phyloP scores from a whole-genome alignment of 495 filamentous ascomycete species.

The Oleoguttula mirabilis region DNA sequence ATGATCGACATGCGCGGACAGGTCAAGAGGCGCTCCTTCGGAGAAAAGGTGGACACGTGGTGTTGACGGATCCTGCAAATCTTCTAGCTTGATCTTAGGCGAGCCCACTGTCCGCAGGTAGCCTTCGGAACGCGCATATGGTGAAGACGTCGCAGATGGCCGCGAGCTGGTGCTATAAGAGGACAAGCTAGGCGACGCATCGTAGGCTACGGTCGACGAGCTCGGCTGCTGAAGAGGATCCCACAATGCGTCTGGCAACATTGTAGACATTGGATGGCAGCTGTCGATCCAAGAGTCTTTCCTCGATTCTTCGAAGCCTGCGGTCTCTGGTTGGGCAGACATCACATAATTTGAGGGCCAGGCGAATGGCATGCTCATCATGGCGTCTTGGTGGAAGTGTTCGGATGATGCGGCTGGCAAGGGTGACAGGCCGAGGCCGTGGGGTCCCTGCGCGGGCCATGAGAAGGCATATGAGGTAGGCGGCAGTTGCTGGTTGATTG shows the following conservation, averaged over 20 bases:
- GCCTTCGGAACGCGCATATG: conserved; percentile 4
- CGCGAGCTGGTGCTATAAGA: conserved; percentile 4
- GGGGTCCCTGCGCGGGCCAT: not conserved
- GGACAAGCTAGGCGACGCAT: conserved; percentile 7
- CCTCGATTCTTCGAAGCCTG: not conserved
- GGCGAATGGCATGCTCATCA: not conserved
- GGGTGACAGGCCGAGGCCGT: not conserved
- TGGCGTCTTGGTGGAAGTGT: not conserved
- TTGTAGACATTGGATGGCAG: not conserved
- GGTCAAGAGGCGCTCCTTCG: not conserved
- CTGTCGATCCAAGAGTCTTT: not conserved
- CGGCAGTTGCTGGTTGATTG: too few relatives aligned
- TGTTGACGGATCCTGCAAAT: not conserved
- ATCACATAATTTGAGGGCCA: not conserved
- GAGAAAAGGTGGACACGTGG: not conserved
- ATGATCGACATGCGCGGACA: not conserved
- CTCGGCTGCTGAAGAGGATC: not conserved
- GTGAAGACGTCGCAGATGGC: conserved; percentile 3
- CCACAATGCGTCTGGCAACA: not conserved
- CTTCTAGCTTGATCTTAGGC: conserved; percentile 13
- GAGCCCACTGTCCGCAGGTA: not conserved
- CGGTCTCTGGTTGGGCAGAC: not conserved
- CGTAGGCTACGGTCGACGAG: not conserved
- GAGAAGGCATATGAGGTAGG: not conserved
- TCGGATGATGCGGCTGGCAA: not conserved